A percentile compares a stretch with the other conserved stretches of the same genome.
phyloP scores from a whole-genome alignment of 306 rosid species.

The Dryas octopetala region DNA sequence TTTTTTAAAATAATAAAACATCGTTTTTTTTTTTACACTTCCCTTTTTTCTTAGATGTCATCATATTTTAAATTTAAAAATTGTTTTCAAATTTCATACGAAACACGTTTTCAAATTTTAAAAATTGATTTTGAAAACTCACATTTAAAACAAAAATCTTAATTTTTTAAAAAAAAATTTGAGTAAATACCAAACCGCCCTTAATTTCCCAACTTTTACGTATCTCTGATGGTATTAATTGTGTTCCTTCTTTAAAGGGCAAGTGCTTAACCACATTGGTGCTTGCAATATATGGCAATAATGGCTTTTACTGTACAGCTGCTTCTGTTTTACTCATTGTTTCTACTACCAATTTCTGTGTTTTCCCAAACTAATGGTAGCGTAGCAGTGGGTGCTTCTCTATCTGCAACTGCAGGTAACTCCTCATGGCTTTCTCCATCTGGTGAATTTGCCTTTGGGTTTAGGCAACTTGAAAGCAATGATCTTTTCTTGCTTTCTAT shows the following conservation, averaged over 20 bases:
- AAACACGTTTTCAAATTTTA: too few species aligned
- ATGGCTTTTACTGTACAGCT: background rate
- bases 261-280: background rate
- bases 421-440: slow-evolving; percentile 42
- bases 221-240: too few species aligned
- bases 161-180: too few species aligned
- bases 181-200: too few species aligned
- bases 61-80: too few species aligned
- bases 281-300: background rate
- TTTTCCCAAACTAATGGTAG: slow-evolving; percentile 31
- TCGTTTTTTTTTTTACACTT: too few species aligned
- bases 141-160: too few species aligned
- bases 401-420: slow-evolving; percentile 28
- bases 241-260: background rate
- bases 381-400: slow-evolving; percentile 29
- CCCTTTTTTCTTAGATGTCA: too few species aligned
- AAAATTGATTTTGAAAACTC: too few species aligned
- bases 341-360: slow-evolving; percentile 25
- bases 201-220: too few species aligned
- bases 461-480: slow-evolving; percentile 21
- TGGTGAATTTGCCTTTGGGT: slow-evolving; percentile 57
- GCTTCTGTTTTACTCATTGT: slow-evolving; percentile 17
- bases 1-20: too few species aligned
- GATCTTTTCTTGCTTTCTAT: slow-evolving; percentile 40
- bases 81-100: too few species aligned